Evolutionary conservation across 176 grass and related monocot genomes (phyloP).

Genomic region (Chloris gayana): DNA sequence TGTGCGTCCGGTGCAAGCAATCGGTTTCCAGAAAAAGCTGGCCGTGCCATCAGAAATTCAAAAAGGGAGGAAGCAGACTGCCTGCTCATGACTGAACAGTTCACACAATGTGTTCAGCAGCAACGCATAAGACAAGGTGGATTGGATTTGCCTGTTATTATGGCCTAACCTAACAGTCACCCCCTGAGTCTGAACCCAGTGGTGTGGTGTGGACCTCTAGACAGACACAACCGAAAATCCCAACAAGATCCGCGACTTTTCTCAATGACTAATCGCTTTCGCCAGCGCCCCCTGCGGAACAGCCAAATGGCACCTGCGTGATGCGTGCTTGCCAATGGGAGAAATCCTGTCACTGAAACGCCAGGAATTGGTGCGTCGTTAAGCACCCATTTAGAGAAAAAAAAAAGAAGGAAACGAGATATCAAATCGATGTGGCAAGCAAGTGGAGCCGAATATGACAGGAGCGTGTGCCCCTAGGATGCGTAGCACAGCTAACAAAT

Average conservation of each 20-base stretch:
- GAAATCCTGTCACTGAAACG: conserved; percentile 37
- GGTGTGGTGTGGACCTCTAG: conserved; percentile 1
- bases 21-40: conserved; percentile 29
- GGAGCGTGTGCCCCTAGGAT: conserved; percentile 13
- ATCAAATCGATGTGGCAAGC: conserved; percentile 43
- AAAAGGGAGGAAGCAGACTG: conserved; percentile 23
- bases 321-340: conserved; percentile 44
- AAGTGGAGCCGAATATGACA: conserved; percentile 52
- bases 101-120: conserved; percentile 17
- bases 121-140: conserved; percentile 23
- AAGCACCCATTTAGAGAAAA: conserved; percentile 36
- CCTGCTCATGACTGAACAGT: not conserved
- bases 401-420: conserved; percentile 40
- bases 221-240: conserved; percentile 26
- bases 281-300: conserved; percentile 8
- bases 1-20: conserved; percentile 39
- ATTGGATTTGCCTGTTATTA: conserved; percentile 36
- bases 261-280: conserved; percentile 45
- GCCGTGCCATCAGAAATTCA: not conserved
- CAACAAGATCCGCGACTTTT: conserved; percentile 50
- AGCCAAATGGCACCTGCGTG: conserved; percentile 45
- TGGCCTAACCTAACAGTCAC: conserved; percentile 49
- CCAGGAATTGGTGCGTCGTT: conserved; percentile 35
- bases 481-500: conserved; percentile 35
- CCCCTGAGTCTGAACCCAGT: no score